Conservation (phyloP, 768 basidiomycete species). For the Podaxis sp. region DNA sequence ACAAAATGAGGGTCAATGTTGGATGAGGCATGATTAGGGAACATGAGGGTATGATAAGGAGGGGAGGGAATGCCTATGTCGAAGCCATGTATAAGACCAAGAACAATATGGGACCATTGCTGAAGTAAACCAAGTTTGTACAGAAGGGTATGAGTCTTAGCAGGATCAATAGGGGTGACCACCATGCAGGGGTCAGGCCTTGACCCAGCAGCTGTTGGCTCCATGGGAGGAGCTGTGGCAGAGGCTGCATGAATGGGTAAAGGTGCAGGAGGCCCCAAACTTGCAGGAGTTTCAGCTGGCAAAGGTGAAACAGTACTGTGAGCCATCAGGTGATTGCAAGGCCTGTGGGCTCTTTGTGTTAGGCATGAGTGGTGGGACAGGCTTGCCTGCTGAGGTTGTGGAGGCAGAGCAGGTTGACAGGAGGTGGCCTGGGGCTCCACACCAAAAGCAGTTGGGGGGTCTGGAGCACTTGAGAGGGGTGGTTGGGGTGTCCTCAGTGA, state of each 20-base stretch:
- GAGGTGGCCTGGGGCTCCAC: conserved; percentile 25
- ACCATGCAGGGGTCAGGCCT: conserved; percentile 31
- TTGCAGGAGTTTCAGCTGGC: conserved; percentile 22
- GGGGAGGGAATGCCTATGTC: conserved; percentile 28
- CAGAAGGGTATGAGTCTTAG: conserved; percentile 18
- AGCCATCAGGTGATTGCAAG: conserved; percentile 21
- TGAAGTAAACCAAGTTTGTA: conserved; percentile 20
- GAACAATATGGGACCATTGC: conserved; percentile 28
- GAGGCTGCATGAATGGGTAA: conserved; percentile 31
- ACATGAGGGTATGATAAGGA: conserved; percentile 22
- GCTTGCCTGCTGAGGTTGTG: conserved; percentile 24
- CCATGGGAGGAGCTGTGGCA: conserved; percentile 29
- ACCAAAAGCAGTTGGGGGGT: conserved; percentile 27
- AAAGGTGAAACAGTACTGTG: conserved; percentile 29
- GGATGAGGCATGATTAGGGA: conserved; percentile 36
- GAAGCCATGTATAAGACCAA: conserved; percentile 34
- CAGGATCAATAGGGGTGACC: conserved; percentile 29
- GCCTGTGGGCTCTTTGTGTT: conserved; percentile 19
- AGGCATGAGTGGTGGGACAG: conserved; percentile 17
- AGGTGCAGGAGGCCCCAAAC: conserved; percentile 20
- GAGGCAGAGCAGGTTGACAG: conserved; percentile 22
- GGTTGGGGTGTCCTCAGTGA: not conserved
- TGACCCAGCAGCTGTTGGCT: conserved; percentile 25
- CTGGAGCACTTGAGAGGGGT: conserved; percentile 2
- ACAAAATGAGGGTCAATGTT: conserved; percentile 29